Percentiles rank a stretch among this genome's conserved stretches.
Evolutionary conservation across 176 grass and related monocot species (phyloP).

Genomic region (Dendrocalamus sinicus): DNA sequence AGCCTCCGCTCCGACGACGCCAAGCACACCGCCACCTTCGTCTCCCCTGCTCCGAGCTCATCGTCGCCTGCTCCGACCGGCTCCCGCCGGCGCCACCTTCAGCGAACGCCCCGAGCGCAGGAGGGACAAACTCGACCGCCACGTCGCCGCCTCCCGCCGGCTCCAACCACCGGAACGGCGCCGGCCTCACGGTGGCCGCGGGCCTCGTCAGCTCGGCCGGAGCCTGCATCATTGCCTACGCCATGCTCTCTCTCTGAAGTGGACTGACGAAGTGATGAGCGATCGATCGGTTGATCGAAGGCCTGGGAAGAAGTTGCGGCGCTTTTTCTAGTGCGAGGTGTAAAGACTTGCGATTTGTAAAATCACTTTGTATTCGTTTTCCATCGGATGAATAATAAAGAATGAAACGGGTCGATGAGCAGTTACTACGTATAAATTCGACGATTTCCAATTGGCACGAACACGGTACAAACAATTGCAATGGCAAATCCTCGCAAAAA

Average conservation of each 20-base stretch:
- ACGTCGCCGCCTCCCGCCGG: slow-evolving; percentile 16
- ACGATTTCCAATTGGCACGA: not conserved
- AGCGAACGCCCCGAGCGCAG: slow-evolving; percentile 1
- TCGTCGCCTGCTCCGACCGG: not conserved
- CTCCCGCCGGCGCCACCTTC: not conserved
- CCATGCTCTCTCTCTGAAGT: slow-evolving; percentile 58
- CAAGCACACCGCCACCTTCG: slow-evolving; percentile 4
- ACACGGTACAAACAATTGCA: no score
- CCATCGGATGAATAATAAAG: slow-evolving; percentile 39
- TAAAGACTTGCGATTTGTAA: not conserved
- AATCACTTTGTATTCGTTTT: slow-evolving; percentile 47
- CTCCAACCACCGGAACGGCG: slow-evolving; percentile 29
- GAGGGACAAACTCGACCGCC: slow-evolving; percentile 8
- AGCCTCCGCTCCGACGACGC: not conserved
- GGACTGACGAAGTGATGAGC: not conserved
- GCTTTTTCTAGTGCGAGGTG: not conserved
- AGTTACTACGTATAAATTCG: not conserved
- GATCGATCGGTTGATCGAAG: not conserved
- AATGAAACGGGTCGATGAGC: not conserved
- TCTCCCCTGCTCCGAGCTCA: not conserved
- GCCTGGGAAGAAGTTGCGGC: not conserved
- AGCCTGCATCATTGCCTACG: slow-evolving; percentile 55
- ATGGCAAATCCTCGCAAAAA: no score
- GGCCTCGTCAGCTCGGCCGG: slow-evolving; percentile 48
- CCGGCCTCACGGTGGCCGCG: slow-evolving; percentile 16